phyloP scores from a whole-genome alignment of 805 yeast genomes.

The Starmerella riodocensis region DNA sequence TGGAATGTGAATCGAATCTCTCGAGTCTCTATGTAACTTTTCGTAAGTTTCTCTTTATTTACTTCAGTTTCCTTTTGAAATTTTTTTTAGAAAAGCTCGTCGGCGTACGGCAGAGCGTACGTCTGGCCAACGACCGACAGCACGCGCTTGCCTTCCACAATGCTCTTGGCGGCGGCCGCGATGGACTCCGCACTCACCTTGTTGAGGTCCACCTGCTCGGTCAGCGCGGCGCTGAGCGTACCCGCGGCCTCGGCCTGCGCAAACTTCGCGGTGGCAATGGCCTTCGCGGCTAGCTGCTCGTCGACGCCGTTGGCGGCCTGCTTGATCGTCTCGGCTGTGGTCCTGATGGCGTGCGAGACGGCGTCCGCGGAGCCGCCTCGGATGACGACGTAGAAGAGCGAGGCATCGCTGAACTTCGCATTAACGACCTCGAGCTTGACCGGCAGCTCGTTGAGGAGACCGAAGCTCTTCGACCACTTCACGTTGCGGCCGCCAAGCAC shows the following conservation, averaged over 20 bases:
- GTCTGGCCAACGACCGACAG: constrained; percentile 85
- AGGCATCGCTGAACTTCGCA: constrained; percentile 60
- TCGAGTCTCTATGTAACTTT: too few species aligned
- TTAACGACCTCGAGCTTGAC: constrained; percentile 39
- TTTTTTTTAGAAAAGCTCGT: constrained; percentile 63
- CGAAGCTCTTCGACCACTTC: constrained; percentile 40
- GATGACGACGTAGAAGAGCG: constrained; percentile 62
- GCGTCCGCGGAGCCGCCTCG: constrained; percentile 44
- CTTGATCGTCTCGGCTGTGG: constrained; percentile 24
- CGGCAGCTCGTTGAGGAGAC: constrained; percentile 37
- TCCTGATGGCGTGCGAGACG: constrained; percentile 48
- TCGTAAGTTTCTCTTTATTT: too few species aligned
- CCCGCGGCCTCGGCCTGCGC: constrained; percentile 35
- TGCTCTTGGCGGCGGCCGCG: constrained; percentile 24
- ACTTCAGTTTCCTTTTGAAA: too few species aligned
- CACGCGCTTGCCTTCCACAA: constrained; percentile 47
- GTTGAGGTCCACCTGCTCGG: constrained; percentile 32
- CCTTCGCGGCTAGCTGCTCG: constrained; percentile 34
- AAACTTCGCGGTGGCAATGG: constrained; percentile 47
- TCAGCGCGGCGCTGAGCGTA: constrained; percentile 31
- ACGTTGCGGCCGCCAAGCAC: constrained; percentile 42
- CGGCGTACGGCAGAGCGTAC: constrained; percentile 72
- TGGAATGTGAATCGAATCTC: too few species aligned
- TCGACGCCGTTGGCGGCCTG: constrained; percentile 22
- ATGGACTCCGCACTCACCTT: constrained; percentile 26